These are phyloP conservation scores for Phytophthora tubulina DNA, from an alignment of 352 stramenopile species.

Conservation along the genomic window DNA sequence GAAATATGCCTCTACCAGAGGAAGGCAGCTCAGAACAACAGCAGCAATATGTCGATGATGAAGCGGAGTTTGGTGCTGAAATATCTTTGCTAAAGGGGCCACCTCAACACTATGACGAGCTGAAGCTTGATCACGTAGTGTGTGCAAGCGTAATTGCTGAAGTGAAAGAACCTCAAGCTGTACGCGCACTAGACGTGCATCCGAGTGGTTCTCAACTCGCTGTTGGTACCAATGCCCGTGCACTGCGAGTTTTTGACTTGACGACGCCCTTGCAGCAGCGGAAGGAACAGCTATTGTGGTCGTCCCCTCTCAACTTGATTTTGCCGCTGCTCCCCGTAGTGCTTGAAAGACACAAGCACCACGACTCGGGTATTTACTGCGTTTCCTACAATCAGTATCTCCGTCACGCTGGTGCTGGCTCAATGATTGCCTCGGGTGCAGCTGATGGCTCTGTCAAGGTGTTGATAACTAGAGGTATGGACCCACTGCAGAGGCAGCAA, in stretches of 20 bases:
- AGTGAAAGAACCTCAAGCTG: slow-evolving; percentile 62
- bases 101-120: slow-evolving; percentile 41
- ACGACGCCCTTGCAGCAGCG: slow-evolving; percentile 29
- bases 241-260: slow-evolving; percentile 65
- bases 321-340: slow-evolving; percentile 63
- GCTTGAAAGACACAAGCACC: slow-evolving; percentile 71
- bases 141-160: slow-evolving; percentile 62
- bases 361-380: slow-evolving; percentile 66
- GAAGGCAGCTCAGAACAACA: slow-evolving; percentile 4
- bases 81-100: background rate
- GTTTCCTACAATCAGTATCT: slow-evolving; percentile 51
- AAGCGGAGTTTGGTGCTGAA: slow-evolving; percentile 1
- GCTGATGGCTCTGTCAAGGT: slow-evolving; percentile 73
- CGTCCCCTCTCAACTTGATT: slow-evolving; percentile 32
- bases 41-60: slow-evolving; percentile 2
- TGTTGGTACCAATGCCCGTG: slow-evolving; percentile 72
- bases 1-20: background rate
- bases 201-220: slow-evolving; percentile 50
- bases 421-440: slow-evolving; percentile 64
- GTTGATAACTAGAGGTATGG: slow-evolving; percentile 27
- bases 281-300: slow-evolving; percentile 11
- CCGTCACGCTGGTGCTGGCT: background rate
- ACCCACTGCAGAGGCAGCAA: slow-evolving; percentile 22
- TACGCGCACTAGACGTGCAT: slow-evolving; percentile 63
- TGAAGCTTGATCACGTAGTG: slow-evolving; percentile 55